Conservation (phyloP, 768 basidiomycete genomes). For the Mycena crocata region DNA sequence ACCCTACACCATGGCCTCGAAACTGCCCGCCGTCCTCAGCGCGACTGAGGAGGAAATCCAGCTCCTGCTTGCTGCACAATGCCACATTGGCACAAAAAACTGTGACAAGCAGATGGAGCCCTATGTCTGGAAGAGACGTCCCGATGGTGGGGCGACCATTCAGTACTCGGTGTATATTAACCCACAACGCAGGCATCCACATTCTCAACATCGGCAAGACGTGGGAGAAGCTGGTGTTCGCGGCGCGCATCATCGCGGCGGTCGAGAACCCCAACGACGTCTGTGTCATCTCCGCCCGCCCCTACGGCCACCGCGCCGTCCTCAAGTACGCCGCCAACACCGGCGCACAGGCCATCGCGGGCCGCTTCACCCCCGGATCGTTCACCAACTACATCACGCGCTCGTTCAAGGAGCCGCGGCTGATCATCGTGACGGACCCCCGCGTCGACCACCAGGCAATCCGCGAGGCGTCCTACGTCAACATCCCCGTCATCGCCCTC, state of each 20-base stretch:
- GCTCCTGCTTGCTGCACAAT: slow-evolving; percentile 93
- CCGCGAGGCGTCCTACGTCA: slow-evolving; percentile 99
- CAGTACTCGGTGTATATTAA: no score
- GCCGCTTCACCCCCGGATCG: slow-evolving; percentile 98
- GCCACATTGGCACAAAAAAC: slow-evolving; percentile 98
- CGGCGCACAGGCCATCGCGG: slow-evolving; percentile 98
- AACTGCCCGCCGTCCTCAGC: slow-evolving; percentile 92
- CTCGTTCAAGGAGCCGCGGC: slow-evolving; percentile 99
- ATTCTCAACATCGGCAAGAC: slow-evolving; percentile 99
- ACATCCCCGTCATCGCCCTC: slow-evolving; percentile 99
- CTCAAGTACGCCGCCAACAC: slow-evolving; percentile 99
- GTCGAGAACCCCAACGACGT: slow-evolving; percentile 99
- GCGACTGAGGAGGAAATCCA: slow-evolving; percentile 98
- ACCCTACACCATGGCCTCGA: slow-evolving; percentile 73
- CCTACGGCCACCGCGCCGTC: slow-evolving; percentile 99
- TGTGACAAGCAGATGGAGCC: slow-evolving; percentile 99
- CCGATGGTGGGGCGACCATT: slow-evolving; percentile 96
- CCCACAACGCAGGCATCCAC: slow-evolving; percentile 91
- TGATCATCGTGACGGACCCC: slow-evolving; percentile 98
- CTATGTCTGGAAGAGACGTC: slow-evolving; percentile 97
- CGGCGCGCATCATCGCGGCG: slow-evolving; percentile 96
- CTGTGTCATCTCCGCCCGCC: slow-evolving; percentile 97
- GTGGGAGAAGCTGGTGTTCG: slow-evolving; percentile 99
- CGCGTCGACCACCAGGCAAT: slow-evolving; percentile 99
- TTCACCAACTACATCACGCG: slow-evolving; percentile 99